These are phyloP conservation scores for Fusarium globosum DNA, from an alignment of 2,329 filamentous ascomycete species.

Conservation along the genomic window DNA sequence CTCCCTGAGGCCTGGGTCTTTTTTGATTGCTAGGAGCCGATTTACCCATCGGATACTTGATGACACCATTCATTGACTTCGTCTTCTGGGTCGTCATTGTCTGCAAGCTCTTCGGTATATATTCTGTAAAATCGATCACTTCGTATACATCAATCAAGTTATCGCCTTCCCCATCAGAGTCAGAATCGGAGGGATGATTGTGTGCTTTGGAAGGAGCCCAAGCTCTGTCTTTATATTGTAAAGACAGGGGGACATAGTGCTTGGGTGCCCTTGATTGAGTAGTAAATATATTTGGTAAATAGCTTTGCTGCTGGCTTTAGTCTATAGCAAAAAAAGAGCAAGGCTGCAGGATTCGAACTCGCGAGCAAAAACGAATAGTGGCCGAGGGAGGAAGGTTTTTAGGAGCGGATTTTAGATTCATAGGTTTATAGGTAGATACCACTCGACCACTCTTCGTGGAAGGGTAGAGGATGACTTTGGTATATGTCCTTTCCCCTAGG, in stretches of 20 bases:
- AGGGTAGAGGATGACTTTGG: neutral
- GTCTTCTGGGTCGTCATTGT: neutral
- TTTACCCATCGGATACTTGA: neutral
- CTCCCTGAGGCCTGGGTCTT: neutral
- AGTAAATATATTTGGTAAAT: neutral
- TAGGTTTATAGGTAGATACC: constrained; percentile 15
- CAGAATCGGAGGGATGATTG: neutral
- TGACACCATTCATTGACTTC: neutral
- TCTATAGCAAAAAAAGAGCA: neutral
- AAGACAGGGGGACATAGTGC: neutral
- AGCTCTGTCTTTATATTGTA: neutral
- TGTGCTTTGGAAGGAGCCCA: neutral
- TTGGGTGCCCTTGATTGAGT: neutral
- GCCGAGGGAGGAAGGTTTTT: neutral
- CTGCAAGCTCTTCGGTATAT: neutral
- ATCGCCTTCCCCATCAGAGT: neutral
- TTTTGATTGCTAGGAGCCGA: neutral
- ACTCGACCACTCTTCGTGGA: constrained; percentile 21
- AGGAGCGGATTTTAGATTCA: neutral
- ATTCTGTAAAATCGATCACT: neutral
- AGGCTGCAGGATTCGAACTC: neutral
- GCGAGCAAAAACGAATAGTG: constrained; percentile 15
- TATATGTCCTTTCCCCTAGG: neutral
- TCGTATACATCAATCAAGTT: neutral
- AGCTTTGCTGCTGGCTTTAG: neutral